Evolutionary conservation across 2,329 filamentous ascomycete genomes (phyloP).

Genomic region (Botrytis deweyae): DNA sequence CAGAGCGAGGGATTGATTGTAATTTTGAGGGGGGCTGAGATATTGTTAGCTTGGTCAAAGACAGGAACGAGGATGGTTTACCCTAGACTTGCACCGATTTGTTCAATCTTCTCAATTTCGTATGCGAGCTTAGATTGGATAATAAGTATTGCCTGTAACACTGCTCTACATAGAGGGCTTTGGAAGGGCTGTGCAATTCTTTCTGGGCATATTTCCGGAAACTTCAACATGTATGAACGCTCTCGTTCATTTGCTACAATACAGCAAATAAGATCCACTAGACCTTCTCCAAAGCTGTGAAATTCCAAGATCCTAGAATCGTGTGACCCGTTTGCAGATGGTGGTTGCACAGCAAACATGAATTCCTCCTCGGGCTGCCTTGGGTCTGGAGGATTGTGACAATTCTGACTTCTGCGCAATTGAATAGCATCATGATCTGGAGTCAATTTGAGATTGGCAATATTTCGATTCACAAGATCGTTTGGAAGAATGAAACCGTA

Average conservation of each 20-base stretch:
- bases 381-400: slow-evolving; percentile 21
- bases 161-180: slow-evolving; percentile 27
- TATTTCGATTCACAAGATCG: slow-evolving; percentile 39
- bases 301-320: slow-evolving; percentile 21
- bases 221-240: slow-evolving; percentile 22
- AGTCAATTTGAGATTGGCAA: slow-evolving; percentile 34
- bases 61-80: slow-evolving; percentile 9
- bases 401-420: slow-evolving; percentile 32
- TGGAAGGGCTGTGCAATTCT: slow-evolving; percentile 21
- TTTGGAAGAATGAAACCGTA: slow-evolving; percentile 61
- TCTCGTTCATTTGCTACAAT: slow-evolving; percentile 35
- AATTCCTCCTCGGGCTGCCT: slow-evolving; percentile 31
- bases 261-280: slow-evolving; percentile 34
- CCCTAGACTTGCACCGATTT: slow-evolving; percentile 19
- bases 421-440: slow-evolving; percentile 24
- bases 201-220: slow-evolving; percentile 25
- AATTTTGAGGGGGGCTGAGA: slow-evolving; percentile 27
- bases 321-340: background rate
- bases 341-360: slow-evolving; percentile 28
- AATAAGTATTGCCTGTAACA: slow-evolving; percentile 26
- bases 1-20: slow-evolving; percentile 33
- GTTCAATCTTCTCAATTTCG: slow-evolving; percentile 26
- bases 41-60: slow-evolving; percentile 15
- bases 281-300: slow-evolving; percentile 30
- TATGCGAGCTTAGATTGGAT: slow-evolving; percentile 29